Evolutionary conservation across 306 rosid species (phyloP).

Genomic region (Trichosanthes cucumerina): DNA sequence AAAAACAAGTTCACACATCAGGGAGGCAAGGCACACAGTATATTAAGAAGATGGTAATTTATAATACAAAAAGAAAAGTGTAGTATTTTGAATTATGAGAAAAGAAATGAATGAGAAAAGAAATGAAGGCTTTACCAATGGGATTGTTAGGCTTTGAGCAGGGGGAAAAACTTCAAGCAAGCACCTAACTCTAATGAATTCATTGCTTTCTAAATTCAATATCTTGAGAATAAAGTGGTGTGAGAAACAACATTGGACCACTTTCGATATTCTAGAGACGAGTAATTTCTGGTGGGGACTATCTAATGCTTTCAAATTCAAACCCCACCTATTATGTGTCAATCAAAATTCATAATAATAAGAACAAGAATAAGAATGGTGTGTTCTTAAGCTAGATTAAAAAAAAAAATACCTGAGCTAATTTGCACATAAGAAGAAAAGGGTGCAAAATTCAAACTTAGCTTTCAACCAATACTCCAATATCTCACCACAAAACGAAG

Average conservation of each 20-base stretch:
- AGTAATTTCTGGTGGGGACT: neutral
- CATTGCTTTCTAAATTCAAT: no score
- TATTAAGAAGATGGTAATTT: neutral
- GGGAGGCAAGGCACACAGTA: no score
- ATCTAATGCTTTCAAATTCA: neutral
- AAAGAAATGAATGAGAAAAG: no score
- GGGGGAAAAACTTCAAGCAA: no score
- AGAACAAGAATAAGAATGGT: neutral
- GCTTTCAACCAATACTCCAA: neutral
- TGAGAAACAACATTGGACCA: no score
- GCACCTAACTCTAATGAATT: no score
- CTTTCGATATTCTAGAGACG: neutral
- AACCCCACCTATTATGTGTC: no score
- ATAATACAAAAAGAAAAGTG: neutral
- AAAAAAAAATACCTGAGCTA: neutral
- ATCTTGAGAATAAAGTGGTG: no score
- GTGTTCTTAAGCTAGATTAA: neutral
- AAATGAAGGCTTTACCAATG: no score
- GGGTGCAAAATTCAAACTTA: neutral
- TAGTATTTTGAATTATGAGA: no score
- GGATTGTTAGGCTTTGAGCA: no score
- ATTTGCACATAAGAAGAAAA: neutral
- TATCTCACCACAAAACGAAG: neutral
- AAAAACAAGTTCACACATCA: neutral
- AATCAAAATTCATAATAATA: neutral